Evolutionary conservation across 2,329 filamentous ascomycete species (phyloP).

Genomic region (Phyllosticta citriasiana): DNA sequence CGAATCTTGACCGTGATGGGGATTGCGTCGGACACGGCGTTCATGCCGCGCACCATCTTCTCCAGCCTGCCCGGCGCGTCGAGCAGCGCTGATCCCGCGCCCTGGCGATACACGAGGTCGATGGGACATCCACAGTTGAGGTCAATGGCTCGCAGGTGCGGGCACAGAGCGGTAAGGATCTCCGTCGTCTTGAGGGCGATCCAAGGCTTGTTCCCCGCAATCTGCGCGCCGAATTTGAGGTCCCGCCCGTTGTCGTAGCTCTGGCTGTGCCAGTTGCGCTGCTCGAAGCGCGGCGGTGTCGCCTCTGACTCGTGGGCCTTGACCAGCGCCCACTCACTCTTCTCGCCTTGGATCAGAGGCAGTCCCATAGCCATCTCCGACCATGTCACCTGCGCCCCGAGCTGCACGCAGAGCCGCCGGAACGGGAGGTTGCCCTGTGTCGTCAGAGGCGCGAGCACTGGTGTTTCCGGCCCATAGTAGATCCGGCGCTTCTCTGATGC

Average conservation of each 20-base stretch:
- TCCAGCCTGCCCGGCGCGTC: slow-evolving; percentile 81
- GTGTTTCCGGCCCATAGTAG: slow-evolving; percentile 91
- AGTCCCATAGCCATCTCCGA: slow-evolving; percentile 96
- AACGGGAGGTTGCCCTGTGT: slow-evolving; percentile 96
- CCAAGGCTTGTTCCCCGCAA: slow-evolving; percentile 88
- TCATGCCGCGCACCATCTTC: slow-evolving; percentile 94
- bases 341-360: slow-evolving; percentile 79
- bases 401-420: slow-evolving; percentile 75
- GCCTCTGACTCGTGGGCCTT: slow-evolving; percentile 83
- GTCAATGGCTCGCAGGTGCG: slow-evolving; percentile 81
- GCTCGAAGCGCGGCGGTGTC: slow-evolving; percentile 56
- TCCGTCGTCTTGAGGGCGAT: slow-evolving; percentile 82
- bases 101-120: slow-evolving; percentile 80
- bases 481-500: slow-evolving; percentile 88
- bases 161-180: slow-evolving; percentile 63
- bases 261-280: slow-evolving; percentile 49
- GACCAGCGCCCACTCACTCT: slow-evolving; percentile 89
- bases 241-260: slow-evolving; percentile 77
- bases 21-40: slow-evolving; percentile 77
- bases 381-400: slow-evolving; percentile 89
- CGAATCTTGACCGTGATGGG: slow-evolving; percentile 93
- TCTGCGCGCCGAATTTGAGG: slow-evolving; percentile 82
- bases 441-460: slow-evolving; percentile 84
- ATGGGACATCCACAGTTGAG: slow-evolving; percentile 97
- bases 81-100: slow-evolving; percentile 85